Evolutionary conservation across 768 basidiomycete species (phyloP).

Genomic region (Pulveroboletus sp.): DNA sequence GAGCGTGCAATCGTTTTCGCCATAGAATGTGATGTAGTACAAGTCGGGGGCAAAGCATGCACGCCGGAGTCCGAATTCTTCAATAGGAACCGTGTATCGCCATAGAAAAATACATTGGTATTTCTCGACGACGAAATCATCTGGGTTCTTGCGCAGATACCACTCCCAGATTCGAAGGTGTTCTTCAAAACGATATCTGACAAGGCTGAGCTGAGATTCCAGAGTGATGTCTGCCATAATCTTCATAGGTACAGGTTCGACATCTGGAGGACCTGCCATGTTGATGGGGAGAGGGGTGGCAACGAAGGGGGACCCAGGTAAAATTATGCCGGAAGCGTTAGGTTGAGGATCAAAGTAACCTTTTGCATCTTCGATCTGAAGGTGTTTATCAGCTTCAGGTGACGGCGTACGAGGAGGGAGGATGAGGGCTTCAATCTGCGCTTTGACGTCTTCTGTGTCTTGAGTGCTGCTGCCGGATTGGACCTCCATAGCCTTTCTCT

Average conservation of each 20-base stretch:
- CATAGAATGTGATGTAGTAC: constrained; percentile 81
- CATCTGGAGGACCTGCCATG: constrained; percentile 29
- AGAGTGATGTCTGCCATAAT: constrained; percentile 64
- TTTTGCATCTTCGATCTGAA: constrained; percentile 29
- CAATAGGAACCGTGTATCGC: constrained; percentile 74
- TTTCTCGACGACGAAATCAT: constrained; percentile 87
- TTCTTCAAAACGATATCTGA: constrained; percentile 81
- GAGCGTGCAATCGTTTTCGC: constrained; percentile 87
- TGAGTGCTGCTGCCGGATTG: constrained; percentile 9
- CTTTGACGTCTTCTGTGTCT: constrained; percentile 51
- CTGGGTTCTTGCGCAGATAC: constrained; percentile 82
- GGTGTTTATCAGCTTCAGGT: constrained; percentile 23
- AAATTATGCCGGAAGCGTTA: constrained; percentile 23
- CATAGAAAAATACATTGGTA: constrained; percentile 85
- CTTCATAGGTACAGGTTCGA: constrained; percentile 45
- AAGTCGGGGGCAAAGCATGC: constrained; percentile 75
- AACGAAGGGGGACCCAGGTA: constrained; percentile 30
- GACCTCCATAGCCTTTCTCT: constrained; percentile 16
- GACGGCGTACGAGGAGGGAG: constrained; percentile 40
- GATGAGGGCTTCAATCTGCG: constrained; percentile 57
- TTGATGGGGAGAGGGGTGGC: constrained; percentile 28
- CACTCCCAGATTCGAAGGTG: constrained; percentile 92
- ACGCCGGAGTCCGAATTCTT: constrained; percentile 60
- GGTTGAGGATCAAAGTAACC: constrained; percentile 43
- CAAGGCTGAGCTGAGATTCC: constrained; percentile 64